phyloP scores from a whole-genome alignment of 1,284 basidiomycete species.

The Grifola frondosa region DNA sequence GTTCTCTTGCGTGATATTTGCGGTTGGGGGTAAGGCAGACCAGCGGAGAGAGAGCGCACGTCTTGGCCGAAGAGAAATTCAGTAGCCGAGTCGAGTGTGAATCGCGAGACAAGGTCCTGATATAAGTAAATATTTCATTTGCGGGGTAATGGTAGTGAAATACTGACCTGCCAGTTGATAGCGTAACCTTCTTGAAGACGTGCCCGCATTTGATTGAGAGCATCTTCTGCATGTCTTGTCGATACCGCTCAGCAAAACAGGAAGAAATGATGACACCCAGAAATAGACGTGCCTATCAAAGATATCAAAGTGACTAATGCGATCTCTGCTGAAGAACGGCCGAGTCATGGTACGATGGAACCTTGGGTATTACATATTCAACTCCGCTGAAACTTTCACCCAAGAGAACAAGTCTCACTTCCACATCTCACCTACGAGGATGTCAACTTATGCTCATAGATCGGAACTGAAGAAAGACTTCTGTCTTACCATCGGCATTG shows the following conservation, averaged over 20 bases:
- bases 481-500: constrained; percentile 35
- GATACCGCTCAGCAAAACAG: neutral
- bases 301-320: constrained; percentile 50
- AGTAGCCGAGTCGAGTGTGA: constrained; percentile 40
- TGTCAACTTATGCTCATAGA: neutral
- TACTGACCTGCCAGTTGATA: constrained; percentile 50
- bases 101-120: constrained; percentile 34
- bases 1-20: constrained; percentile 7
- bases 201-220: constrained; percentile 31
- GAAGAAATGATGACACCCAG: neutral
- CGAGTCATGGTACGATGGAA: constrained; percentile 52
- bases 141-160: neutral
- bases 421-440: constrained; percentile 30
- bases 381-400: neutral
- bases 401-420: constrained; percentile 24
- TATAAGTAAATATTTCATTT: constrained; percentile 9
- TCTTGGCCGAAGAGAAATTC: constrained; percentile 40
- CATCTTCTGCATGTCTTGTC: constrained; percentile 29
- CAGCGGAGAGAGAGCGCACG: constrained; percentile 32
- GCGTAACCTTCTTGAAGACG: constrained; percentile 43
- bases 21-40: constrained; percentile 29
- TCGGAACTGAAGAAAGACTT: neutral
- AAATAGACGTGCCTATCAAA: constrained; percentile 34
- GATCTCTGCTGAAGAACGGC: constrained; percentile 52
- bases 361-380: constrained; percentile 24